phyloP scores from a whole-genome alignment of 148 eudicot species.

The Linanthus parryae region DNA sequence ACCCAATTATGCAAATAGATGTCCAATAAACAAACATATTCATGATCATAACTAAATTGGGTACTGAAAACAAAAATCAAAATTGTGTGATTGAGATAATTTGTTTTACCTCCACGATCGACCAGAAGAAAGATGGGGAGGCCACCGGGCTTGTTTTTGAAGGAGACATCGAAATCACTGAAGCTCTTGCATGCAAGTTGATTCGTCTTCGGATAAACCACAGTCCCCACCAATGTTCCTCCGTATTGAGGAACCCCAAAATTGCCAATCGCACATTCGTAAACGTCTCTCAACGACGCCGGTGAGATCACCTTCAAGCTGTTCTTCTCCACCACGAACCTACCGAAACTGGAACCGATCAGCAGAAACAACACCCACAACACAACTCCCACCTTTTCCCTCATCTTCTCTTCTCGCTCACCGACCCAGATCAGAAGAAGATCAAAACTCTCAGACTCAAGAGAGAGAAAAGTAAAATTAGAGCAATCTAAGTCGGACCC shows the following conservation, averaged over 20 bases:
- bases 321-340: constrained; percentile 94
- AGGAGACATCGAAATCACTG: constrained; percentile 32
- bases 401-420: constrained; percentile 20
- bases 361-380: constrained; percentile 25
- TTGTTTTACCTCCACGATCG: constrained; percentile 72
- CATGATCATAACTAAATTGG: too few relatives aligned
- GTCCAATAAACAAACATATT: too few relatives aligned
- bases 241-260: constrained; percentile 96
- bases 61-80: too few relatives aligned
- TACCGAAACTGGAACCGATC: constrained; percentile 42
- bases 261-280: constrained; percentile 95
- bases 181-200: constrained; percentile 65
- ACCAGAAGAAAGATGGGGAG: constrained; percentile 74
- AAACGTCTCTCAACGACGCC: constrained; percentile 40
- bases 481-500: constrained; percentile 1
- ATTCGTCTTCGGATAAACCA: constrained; percentile 61
- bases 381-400: constrained; percentile 24
- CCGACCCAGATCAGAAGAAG: constrained; percentile 18
- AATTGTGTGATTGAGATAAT: too few relatives aligned
- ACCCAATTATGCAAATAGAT: too few relatives aligned
- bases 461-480: too few relatives aligned
- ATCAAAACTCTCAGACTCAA: not conserved
- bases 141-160: constrained; percentile 74
- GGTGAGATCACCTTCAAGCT: constrained; percentile 79
- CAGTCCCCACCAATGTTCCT: constrained; percentile 73